Evolutionary conservation across 2,329 filamentous ascomycete genomes (phyloP).

Genomic region (Myriosclerotinia duriaeana): DNA sequence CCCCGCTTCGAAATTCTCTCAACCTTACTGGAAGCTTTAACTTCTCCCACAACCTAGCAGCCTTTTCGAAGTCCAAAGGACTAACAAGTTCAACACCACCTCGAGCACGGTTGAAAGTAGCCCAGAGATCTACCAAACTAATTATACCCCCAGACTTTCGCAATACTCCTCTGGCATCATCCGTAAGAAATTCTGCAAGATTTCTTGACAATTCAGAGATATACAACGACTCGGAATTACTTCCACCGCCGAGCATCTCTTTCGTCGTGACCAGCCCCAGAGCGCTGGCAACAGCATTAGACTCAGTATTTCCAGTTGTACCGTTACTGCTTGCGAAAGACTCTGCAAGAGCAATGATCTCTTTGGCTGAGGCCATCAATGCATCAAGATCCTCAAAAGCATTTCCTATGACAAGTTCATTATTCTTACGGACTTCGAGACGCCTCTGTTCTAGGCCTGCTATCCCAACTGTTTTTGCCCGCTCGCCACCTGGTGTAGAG

Average conservation of each 20-base stretch:
- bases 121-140: slow-evolving; percentile 87
- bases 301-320: slow-evolving; percentile 64
- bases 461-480: slow-evolving; percentile 74
- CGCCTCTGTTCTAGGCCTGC: slow-evolving; percentile 87
- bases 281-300: slow-evolving; percentile 72
- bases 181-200: slow-evolving; percentile 83
- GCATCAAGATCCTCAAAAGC: slow-evolving; percentile 96
- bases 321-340: slow-evolving; percentile 66
- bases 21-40: slow-evolving; percentile 83
- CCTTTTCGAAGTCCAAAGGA: slow-evolving; percentile 87
- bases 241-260: slow-evolving; percentile 81
- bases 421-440: slow-evolving; percentile 83
- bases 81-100: slow-evolving; percentile 94
- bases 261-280: slow-evolving; percentile 91
- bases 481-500: slow-evolving; percentile 40
- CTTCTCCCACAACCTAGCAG: slow-evolving; percentile 82
- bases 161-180: slow-evolving; percentile 76
- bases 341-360: slow-evolving; percentile 91
- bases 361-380: slow-evolving; percentile 95
- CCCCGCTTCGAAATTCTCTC: slow-evolving; percentile 84
- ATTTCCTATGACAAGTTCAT: slow-evolving; percentile 86
- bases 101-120: slow-evolving; percentile 87
- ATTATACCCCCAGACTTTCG: slow-evolving; percentile 83
- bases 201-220: slow-evolving; percentile 83
- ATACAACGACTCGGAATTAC: slow-evolving; percentile 77